phyloP scores from a whole-genome alignment of 2,329 filamentous ascomycete species.

The Chaetomiaceae sp. region DNA sequence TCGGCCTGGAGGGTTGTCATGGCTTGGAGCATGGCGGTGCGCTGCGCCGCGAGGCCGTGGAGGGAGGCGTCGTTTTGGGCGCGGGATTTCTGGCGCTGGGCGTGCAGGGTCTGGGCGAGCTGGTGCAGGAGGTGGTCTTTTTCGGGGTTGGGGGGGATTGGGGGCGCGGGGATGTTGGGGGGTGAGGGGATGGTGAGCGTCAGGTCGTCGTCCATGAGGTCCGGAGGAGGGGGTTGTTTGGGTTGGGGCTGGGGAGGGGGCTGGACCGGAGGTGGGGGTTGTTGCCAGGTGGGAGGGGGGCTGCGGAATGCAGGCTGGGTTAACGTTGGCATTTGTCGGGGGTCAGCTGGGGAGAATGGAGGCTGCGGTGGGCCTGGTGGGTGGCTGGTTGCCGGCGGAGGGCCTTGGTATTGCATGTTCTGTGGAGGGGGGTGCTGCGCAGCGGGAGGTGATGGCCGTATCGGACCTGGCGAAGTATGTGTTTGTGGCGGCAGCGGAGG shows the following conservation, averaged over 20 bases:
- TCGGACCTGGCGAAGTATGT: conserved; percentile 10
- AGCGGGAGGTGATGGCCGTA: conserved; percentile 10
- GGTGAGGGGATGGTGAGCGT: conserved; percentile 45
- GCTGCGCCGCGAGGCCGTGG: conserved; percentile 71
- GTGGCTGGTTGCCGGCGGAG: conserved; percentile 19
- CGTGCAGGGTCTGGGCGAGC: conserved; percentile 64
- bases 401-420: conserved; percentile 26
- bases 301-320: conserved; percentile 17
- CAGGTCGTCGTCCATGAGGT: conserved; percentile 55
- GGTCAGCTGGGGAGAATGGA: conserved; percentile 17
- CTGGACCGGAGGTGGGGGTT: conserved; percentile 23
- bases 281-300: conserved; percentile 25
- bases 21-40: conserved; percentile 67
- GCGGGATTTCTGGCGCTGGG: conserved; percentile 64
- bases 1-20: conserved; percentile 69
- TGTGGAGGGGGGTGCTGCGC: conserved; percentile 17
- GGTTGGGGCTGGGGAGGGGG: conserved; percentile 26
- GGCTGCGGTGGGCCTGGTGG: conserved; percentile 18
- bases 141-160: conserved; percentile 91
- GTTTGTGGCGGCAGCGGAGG: conserved; percentile 40
- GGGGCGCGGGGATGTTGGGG: conserved; percentile 61
- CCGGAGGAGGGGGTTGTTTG: conserved; percentile 43
- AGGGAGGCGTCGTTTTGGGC: conserved; percentile 70
- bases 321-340: conserved; percentile 13
- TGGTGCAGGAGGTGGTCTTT: conserved; percentile 82